Percentiles rank a stretch among this genome's conserved stretches.
These are phyloP conservation scores for Fusarium liriodendri DNA, from an alignment of 2,329 filamentous ascomycete genomes.

Conservation along the genomic window DNA sequence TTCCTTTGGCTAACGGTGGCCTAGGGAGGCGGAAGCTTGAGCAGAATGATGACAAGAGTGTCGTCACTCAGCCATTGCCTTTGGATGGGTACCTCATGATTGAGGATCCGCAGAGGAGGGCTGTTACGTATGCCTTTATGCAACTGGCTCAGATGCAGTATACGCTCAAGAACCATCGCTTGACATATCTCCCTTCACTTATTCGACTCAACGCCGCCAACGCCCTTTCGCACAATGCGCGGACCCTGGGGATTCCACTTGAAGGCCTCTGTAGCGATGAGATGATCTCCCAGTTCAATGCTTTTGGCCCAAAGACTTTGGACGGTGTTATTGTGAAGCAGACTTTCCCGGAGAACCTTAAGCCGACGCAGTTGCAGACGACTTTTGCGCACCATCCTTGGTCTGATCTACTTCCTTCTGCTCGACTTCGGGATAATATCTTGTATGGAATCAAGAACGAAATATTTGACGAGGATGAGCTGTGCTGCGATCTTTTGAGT, in stretches of 20 bases:
- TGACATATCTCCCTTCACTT: conserved; percentile 25
- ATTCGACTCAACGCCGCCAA: conserved; percentile 40
- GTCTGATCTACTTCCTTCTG: conserved; percentile 37
- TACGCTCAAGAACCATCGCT: conserved; percentile 23
- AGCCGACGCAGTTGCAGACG: conserved; percentile 30
- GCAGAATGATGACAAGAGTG: conserved; percentile 6
- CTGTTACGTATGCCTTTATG: conserved; percentile 32
- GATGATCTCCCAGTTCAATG: conserved; percentile 36
- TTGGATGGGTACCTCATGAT: conserved; percentile 10
- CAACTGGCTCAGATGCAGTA: conserved; percentile 34
- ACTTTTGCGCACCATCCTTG: conserved; percentile 37
- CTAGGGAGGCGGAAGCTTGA: conserved; percentile 32
- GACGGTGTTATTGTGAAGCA: neutral
- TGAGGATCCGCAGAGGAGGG: conserved; percentile 11
- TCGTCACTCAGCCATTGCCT: neutral
- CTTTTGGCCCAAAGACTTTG: neutral
- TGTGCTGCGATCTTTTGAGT: conserved; percentile 35
- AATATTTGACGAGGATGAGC: conserved; percentile 33
- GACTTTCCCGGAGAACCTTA: conserved; percentile 9
- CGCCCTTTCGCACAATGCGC: conserved; percentile 33
- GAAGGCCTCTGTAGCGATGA: conserved; percentile 34
- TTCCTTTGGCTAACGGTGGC: neutral
- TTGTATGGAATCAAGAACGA: conserved; percentile 17
- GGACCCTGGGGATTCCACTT: conserved; percentile 18
- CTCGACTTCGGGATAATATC: conserved; percentile 37